phyloP scores from a whole-genome alignment of 164 flowering plant species.

The Chloranthus sessilifolius region DNA sequence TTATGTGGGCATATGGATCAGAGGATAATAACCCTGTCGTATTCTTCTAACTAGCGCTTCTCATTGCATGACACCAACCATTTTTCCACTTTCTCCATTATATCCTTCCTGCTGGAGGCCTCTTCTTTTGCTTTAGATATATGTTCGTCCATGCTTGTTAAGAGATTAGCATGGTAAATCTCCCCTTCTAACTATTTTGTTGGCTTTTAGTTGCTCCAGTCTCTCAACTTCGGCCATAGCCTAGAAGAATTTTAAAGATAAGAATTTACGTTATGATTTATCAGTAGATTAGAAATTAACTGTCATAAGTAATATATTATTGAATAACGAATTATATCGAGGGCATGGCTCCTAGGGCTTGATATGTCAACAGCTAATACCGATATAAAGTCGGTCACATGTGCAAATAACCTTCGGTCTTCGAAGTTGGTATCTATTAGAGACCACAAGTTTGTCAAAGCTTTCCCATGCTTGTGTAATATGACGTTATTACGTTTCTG shows the following conservation, averaged over 20 bases:
- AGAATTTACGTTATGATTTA: no score
- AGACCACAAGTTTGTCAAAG: slow-evolving; percentile 78
- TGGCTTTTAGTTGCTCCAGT: slow-evolving; percentile 81
- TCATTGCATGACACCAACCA: slow-evolving; percentile 79
- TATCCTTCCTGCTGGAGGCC: slow-evolving; percentile 70
- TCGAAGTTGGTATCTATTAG: slow-evolving; percentile 74
- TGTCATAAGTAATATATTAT: no score
- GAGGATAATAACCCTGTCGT: slow-evolving; percentile 53
- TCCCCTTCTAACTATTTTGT: slow-evolving; percentile 92
- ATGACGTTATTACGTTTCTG: no score
- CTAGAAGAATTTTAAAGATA: slow-evolving; percentile 28
- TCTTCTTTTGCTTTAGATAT: slow-evolving; percentile 74
- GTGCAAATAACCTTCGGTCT: slow-evolving; percentile 62
- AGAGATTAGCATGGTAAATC: slow-evolving; percentile 80
- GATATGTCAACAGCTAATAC: slow-evolving; percentile 51
- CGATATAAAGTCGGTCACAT: slow-evolving; percentile 41
- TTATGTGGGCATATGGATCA: no score
- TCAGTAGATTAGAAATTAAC: no score
- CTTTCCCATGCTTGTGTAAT: slow-evolving; percentile 74
- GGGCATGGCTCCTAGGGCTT: slow-evolving; percentile 69
- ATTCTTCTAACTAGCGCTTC: slow-evolving; percentile 93
- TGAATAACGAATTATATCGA: slow-evolving; percentile 64
- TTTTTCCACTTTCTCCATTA: slow-evolving; percentile 87
- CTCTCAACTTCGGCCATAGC: slow-evolving; percentile 85
- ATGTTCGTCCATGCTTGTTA: slow-evolving; percentile 70